phyloP scores from a whole-genome alignment of 768 basidiomycete species.

The Termitomyces sp. region DNA sequence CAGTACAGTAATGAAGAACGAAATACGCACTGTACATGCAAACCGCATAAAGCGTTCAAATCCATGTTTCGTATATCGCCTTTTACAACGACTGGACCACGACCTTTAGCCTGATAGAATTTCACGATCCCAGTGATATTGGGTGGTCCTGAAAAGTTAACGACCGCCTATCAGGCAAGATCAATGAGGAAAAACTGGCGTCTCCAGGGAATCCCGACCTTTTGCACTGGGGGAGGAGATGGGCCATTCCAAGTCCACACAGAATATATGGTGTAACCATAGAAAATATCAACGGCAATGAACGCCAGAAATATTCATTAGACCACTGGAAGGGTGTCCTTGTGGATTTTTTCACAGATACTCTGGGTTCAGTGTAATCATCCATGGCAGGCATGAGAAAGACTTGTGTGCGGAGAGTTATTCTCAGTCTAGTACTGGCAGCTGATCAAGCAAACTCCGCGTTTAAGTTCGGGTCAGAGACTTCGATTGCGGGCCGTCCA shows the following conservation, averaged over 20 bases:
- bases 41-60: slow-evolving; percentile 56
- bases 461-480: neutral
- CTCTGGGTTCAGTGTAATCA: neutral
- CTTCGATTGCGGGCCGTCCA: neutral
- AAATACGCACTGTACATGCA: slow-evolving; percentile 74
- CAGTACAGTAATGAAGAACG: neutral
- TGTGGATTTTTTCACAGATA: neutral
- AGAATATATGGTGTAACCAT: slow-evolving; percentile 5
- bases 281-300: slow-evolving; percentile 1
- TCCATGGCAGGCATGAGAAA: slow-evolving; percentile 3
- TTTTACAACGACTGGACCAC: slow-evolving; percentile 52
- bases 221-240: slow-evolving; percentile 8
- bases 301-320: slow-evolving; percentile 1
- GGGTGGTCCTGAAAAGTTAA: slow-evolving; percentile 57
- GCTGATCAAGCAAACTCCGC: too few species aligned
- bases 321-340: neutral
- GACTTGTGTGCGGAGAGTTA: too few species aligned
- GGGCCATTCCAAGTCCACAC: slow-evolving; percentile 2
- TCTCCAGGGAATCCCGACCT: slow-evolving; percentile 11
- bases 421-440: too few species aligned
- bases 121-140: slow-evolving; percentile 57
- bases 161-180: slow-evolving; percentile 25
- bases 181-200: neutral
- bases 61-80: slow-evolving; percentile 60
- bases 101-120: slow-evolving; percentile 50